These are phyloP conservation scores for Fusarium annulatum DNA, from an alignment of 2,329 filamentous ascomycete species.

Conservation along the genomic window DNA sequence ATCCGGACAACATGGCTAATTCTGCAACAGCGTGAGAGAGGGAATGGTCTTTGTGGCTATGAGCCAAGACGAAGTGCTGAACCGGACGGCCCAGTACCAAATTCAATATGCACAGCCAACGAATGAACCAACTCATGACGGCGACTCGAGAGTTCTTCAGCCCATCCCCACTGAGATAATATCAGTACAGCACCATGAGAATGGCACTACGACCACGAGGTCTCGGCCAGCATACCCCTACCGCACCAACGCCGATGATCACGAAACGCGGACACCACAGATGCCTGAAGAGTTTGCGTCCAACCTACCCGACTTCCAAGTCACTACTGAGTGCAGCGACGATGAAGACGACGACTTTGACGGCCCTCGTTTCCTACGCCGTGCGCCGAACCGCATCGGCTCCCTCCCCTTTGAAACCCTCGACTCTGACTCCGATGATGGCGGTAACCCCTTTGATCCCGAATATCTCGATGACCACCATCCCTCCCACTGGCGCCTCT, in stretches of 20 bases:
- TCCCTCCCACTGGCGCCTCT: constrained; percentile 40
- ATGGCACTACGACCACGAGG: constrained; percentile 61
- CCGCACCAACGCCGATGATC: constrained; percentile 54
- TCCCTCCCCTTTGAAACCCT: constrained; percentile 66
- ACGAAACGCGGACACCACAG: constrained; percentile 62
- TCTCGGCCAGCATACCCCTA: constrained; percentile 58
- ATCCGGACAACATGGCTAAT: constrained; percentile 27
- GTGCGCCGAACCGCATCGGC: constrained; percentile 64
- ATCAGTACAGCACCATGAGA: constrained; percentile 64
- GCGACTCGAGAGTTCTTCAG: constrained; percentile 32
- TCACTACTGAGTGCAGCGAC: constrained; percentile 71
- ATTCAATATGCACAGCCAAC: constrained; percentile 67
- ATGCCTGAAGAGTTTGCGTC: constrained; percentile 67
- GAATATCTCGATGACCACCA: constrained; percentile 45
- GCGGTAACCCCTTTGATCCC: constrained; percentile 42
- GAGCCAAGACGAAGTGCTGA: constrained; percentile 80
- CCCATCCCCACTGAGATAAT: constrained; percentile 53
- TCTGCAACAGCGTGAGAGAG: constrained; percentile 77
- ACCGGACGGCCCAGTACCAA: constrained; percentile 78
- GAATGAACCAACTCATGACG: constrained; percentile 32
- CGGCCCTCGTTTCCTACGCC: constrained; percentile 47
- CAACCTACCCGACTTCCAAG: constrained; percentile 61
- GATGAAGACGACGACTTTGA: constrained; percentile 61
- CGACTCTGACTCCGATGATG: constrained; percentile 51
- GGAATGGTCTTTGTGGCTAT: constrained; percentile 94